Evolutionary conservation across 768 basidiomycete species (phyloP), one percentile per base, ranked within the genome.

Genomic region (Termitomyces sp.): DNA sequence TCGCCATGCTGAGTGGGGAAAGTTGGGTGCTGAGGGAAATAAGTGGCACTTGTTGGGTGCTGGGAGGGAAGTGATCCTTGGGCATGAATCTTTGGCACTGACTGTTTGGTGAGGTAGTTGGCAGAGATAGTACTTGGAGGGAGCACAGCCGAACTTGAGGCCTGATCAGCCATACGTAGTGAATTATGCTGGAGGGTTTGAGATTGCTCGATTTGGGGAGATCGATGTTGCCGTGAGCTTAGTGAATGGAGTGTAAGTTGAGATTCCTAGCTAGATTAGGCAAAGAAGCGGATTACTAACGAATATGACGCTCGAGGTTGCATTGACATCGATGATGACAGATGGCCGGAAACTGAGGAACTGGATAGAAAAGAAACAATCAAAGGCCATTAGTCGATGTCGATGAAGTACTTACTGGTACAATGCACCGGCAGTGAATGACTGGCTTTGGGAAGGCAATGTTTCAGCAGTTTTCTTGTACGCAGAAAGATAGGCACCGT

Each of bases 281-380:
- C 7, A 48, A 32, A 20, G 6, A 16, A 26, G 42, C 24, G 18
- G 36, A 54, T 16, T 20, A 58, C 64, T 58, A 30, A 65, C 65
- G 58, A 63, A 49, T 62, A 55, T 24, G 59, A 61, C 43, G 56
- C 56, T 22, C 60, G 57, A 18, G 61, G 58, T 13, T 53, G 59
- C 53, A 57, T 53, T 20, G 59, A 33, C 49, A 45, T 63, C 33
- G 62, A 57, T 37, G 47, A 37, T 7, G 69, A 62, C 24, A 82
- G 55, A 49, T 82, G 76, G 2, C 82, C 74, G 53, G 84, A 82
- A 22, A 87, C 81, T 36, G 84, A 77, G 52, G 82, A 77, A 63
- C 85, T 85, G 62, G 33, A 54, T 24, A 49, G 4, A 30, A 30
- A 37, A 26, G n/a, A 33, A 47, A 27, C 24, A 4, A 43, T 34